Evolutionary conservation across 345 rosid species (phyloP).

Genomic region (Sapria himalayana): DNA sequence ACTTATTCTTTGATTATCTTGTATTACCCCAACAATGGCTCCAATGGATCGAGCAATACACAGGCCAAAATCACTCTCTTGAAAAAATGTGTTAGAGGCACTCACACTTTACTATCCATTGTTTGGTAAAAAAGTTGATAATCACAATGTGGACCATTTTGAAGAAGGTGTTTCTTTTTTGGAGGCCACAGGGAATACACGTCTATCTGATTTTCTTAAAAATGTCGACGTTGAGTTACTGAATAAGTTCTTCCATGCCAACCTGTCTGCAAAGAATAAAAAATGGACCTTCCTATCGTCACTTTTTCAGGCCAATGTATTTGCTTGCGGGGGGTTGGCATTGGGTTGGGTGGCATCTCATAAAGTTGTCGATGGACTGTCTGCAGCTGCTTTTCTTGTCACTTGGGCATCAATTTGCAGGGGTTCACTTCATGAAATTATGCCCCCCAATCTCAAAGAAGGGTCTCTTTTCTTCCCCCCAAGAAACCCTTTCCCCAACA

Average conservation of each 20-base stretch:
- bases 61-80: not conserved
- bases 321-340: slow-evolving; percentile 8
- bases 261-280: not conserved
- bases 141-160: slow-evolving; percentile 7
- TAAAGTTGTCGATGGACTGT: slow-evolving; percentile 4
- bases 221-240: not conserved
- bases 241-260: slow-evolving; percentile 2
- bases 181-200: not conserved
- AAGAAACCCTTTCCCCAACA: not conserved
- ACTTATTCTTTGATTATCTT: not conserved
- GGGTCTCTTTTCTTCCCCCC: slow-evolving; percentile 6
- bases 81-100: slow-evolving; percentile 5
- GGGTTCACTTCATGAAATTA: not conserved
- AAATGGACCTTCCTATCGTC: not conserved
- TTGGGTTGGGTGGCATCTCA: not conserved
- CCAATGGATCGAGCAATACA: not conserved
- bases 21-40: slow-evolving; percentile 3
- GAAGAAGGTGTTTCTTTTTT: slow-evolving; percentile 6
- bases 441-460: not conserved
- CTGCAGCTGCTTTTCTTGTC: not conserved
- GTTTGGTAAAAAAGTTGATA: slow-evolving; percentile 6
- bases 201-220: slow-evolving; percentile 3
- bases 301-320: not conserved
- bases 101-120: slow-evolving; percentile 11
- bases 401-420: slow-evolving; percentile 3